Base-by-base conservation (phyloP, 352 stramenopile species). In the Phytophthora agathidicida region DNA sequence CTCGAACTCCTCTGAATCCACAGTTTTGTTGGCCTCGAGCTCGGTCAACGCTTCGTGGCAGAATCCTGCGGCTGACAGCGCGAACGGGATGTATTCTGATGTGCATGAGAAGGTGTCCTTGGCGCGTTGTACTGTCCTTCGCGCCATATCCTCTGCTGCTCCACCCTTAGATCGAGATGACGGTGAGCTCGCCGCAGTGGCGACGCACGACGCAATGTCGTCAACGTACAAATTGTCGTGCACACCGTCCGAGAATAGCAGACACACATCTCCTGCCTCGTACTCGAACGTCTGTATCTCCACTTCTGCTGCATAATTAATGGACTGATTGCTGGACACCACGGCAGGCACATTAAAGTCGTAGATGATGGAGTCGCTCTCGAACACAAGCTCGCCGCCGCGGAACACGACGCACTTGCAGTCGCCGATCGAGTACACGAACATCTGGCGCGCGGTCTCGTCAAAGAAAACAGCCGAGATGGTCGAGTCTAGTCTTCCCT, bases 321-420 rank as follows among this genome's bases (percentile, higher is more conserved):
- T 93, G 5, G 83, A 60, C 54, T 93, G 77, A 63, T 94, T 91
- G 58, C 79, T 96, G 13, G 83, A 93, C 7, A 96, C 87, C 27
- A 96, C 87, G 0, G 87, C 87, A 0, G 87, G 87, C 16, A 96
- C 87, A 58, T 96, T 96, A 70, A 96, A 96, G 63, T 94, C 86
- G 77, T 96, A 96, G 54, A 96, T 89, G 50, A 94, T 92, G 16
- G 86, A 93, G 64, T 96, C 86, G 55, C 84, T 94, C 59, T 96
- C 86, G 43, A 94, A 96, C 42, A 94, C 74, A 43, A 96, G 72
- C 24, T 60, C 30, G 51, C 63, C 65, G 28, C 65, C 60, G 16
- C 86, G 85, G 54, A 94, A 68, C 9, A 96, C 65, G 20, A 94
- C 81, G 60, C 84, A 93, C 65, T 96, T 96, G 75, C 86, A 96